A percentile compares a stretch with the other conserved stretches of the same genome.
These are phyloP conservation scores for Populus nigra DNA, from an alignment of 345 rosid genomes.

Conservation along the genomic window DNA sequence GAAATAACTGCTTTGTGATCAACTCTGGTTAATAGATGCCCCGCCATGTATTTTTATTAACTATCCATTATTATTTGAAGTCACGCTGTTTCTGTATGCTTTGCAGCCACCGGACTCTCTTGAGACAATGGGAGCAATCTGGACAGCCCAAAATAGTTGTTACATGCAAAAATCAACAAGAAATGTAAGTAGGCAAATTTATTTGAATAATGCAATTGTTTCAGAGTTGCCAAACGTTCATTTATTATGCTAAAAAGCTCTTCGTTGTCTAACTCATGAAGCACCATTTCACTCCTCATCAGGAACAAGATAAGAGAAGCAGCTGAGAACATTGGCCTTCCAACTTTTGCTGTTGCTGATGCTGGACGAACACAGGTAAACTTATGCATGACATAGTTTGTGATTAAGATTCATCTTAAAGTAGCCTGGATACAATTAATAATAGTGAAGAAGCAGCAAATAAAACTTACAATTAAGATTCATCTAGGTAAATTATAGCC, in stretches of 20 bases:
- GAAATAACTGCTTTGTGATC: background rate
- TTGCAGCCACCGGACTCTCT: conserved; percentile 60
- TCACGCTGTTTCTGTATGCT: conserved; percentile 1
- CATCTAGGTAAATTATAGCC: background rate
- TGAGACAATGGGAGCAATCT: conserved; percentile 77
- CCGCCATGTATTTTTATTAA: background rate
- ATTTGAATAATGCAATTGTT: conserved; percentile 12
- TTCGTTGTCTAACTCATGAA: background rate
- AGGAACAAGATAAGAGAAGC: conserved; percentile 78
- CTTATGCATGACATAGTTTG: background rate
- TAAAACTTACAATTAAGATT: background rate
- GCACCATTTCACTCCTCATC: conserved; percentile 10
- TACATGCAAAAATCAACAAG: conserved; percentile 76
- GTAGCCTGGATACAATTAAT: background rate
- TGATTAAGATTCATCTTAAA: background rate
- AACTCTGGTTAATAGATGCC: background rate
- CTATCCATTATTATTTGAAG: conserved; percentile 2
- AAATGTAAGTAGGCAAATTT: conserved; percentile 73
- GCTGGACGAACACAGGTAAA: conserved; percentile 88
- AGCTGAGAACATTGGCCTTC: conserved; percentile 78
- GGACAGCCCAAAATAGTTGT: conserved; percentile 92
- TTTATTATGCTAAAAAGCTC: background rate
- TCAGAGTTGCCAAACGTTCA: background rate
- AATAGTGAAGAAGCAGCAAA: background rate
- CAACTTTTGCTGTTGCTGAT: conserved; percentile 92